These are phyloP conservation scores for Cokeromyces recurvatus DNA, from an alignment of 371 early-diverging fungal species.

Conservation along the genomic window DNA sequence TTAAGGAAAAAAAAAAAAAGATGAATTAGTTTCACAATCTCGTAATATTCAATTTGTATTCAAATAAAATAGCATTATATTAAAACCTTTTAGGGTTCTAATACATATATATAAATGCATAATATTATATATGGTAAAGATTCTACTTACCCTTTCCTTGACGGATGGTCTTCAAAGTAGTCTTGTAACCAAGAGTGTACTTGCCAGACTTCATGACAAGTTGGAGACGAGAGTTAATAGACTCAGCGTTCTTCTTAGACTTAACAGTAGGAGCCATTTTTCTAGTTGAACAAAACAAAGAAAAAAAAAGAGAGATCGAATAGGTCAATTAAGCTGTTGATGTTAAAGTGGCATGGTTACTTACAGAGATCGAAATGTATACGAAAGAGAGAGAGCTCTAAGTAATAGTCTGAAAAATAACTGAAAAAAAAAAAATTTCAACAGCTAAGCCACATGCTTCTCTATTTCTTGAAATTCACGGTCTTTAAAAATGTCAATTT, in stretches of 20 bases:
- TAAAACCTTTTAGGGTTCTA: no score
- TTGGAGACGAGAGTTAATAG: constrained; percentile 96
- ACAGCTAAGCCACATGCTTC: not conserved
- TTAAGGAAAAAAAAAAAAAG: constrained; percentile 2
- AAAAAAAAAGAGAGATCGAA: no score
- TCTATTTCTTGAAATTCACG: no score
- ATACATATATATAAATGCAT: no score
- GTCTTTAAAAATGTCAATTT: no score
- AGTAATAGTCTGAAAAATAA: no score
- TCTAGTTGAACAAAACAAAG: not conserved
- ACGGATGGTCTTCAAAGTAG: constrained; percentile 94
- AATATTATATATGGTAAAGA: no score
- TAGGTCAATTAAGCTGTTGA: no score
- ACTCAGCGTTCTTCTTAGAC: constrained; percentile 78
- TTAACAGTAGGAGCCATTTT: constrained; percentile 56
- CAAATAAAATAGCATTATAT: no score
- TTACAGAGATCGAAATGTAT: not conserved
- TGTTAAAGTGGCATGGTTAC: not conserved
- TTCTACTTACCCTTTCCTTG: constrained; percentile 90
- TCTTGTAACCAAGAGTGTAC: constrained; percentile 96
- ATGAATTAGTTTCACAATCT: no score
- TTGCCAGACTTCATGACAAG: constrained; percentile 99
- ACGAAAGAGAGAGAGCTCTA: not conserved
- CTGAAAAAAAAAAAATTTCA: not conserved
- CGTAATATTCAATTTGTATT: no score